These are phyloP conservation scores for Emmonsia crescens DNA, from an alignment of 2,329 filamentous ascomycete genomes.

Conservation along the genomic window DNA sequence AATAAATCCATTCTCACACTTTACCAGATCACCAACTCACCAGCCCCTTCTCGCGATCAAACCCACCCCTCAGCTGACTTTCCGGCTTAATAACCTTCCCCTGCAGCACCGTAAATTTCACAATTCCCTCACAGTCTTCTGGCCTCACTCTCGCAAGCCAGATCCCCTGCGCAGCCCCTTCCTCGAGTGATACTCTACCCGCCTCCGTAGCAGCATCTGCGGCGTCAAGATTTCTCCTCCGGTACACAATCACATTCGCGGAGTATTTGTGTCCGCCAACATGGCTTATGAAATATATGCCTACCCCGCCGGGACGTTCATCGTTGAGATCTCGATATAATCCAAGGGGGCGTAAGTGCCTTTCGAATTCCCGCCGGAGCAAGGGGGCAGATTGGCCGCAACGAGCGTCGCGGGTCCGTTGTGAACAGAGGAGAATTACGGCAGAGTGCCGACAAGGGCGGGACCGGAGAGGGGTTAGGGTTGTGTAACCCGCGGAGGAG, in stretches of 20 bases:
- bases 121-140: slow-evolving; percentile 85
- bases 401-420: slow-evolving; percentile 84
- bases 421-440: slow-evolving; percentile 86
- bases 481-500: slow-evolving; percentile 14
- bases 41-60: slow-evolving; percentile 68
- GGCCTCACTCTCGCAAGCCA: slow-evolving; percentile 80
- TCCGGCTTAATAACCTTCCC: slow-evolving; percentile 90
- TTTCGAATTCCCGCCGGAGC: slow-evolving; percentile 76
- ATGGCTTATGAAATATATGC: slow-evolving; percentile 92
- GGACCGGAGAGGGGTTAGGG: slow-evolving; percentile 38
- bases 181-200: slow-evolving; percentile 26
- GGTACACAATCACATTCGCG: slow-evolving; percentile 88
- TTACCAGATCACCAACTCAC: slow-evolving; percentile 63
- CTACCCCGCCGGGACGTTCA: slow-evolving; percentile 79
- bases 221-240: slow-evolving; percentile 39
- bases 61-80: slow-evolving; percentile 75
- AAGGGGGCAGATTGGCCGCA: slow-evolving; percentile 91
- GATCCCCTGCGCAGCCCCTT: slow-evolving; percentile 74
- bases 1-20: background rate
- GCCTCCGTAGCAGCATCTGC: slow-evolving; percentile 11
- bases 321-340: slow-evolving; percentile 82
- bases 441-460: slow-evolving; percentile 70
- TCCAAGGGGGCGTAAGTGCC: slow-evolving; percentile 73
- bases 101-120: slow-evolving; percentile 79
- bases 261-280: slow-evolving; percentile 95